These are phyloP conservation scores for Epichloe typhina DNA, from an alignment of 2,329 filamentous ascomycete genomes.

Conservation along the genomic window DNA sequence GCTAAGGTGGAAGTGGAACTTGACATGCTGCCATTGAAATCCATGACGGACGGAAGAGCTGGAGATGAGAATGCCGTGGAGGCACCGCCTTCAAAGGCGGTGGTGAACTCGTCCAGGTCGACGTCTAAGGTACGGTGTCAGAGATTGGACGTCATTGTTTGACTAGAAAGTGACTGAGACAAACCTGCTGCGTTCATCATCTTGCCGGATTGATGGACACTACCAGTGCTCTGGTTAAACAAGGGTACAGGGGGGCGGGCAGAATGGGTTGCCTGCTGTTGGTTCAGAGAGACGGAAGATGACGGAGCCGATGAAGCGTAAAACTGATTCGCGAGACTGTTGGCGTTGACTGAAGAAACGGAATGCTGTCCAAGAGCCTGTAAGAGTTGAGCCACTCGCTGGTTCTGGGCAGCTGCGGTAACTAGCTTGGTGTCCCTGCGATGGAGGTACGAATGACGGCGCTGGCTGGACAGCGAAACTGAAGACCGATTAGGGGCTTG, in stretches of 20 bases:
- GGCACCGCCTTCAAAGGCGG: conserved; percentile 39
- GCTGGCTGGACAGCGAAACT: conserved; percentile 27
- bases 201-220: conserved; percentile 30
- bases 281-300: conserved; percentile 44
- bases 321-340: conserved; percentile 47
- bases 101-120: conserved; percentile 44
- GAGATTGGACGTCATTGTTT: conserved; percentile 11
- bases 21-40: conserved; percentile 32
- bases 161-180: conserved; percentile 3
- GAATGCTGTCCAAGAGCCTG: conserved; percentile 42
- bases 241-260: conserved; percentile 61
- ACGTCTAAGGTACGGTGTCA: conserved; percentile 34
- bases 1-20: conserved; percentile 40
- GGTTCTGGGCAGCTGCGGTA: conserved; percentile 35
- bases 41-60: conserved; percentile 35
- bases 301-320: conserved; percentile 55
- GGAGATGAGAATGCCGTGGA: conserved; percentile 42
- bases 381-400: conserved; percentile 45
- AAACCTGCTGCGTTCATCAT: conserved; percentile 32
- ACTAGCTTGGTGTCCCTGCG: conserved; percentile 27
- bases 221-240: conserved; percentile 49
- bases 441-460: conserved; percentile 33
- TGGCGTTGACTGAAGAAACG: conserved; percentile 40
- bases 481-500: conserved; percentile 24
- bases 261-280: conserved; percentile 29